Base-by-base conservation (phyloP, 768 basidiomycete species). In the Mycena kentingensis region DNA sequence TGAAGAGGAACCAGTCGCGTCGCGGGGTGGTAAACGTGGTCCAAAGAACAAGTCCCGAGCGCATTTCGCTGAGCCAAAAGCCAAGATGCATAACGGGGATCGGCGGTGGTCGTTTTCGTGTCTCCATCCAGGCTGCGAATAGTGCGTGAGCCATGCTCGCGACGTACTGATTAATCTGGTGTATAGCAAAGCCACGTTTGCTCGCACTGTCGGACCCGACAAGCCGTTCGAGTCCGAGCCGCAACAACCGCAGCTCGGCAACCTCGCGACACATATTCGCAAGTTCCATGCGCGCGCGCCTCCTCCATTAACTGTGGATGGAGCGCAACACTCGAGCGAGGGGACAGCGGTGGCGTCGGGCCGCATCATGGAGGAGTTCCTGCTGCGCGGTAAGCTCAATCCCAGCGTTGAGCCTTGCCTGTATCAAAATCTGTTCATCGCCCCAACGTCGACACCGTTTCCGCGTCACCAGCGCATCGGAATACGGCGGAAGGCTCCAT, bases 361-460 rank as follows among this genome's bases (percentile, higher is more conserved):
- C 0, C 54, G 64, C 10, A 35, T 73, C 11, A 69, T 70, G 68
- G 63, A 49, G 32, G 58, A 50, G 3, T 72, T 46, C 43, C 52
- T 73, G n/a, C 61, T 60, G 49, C 63, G 70, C n/a, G 70, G 72
- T 2, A 60, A 67, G 47, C 60, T 72, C 3, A 69, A 72, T 53
- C 72, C 68, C 0, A 51, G 49, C n/a, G 38, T 64, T 2, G n/a
- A n/a, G n/a, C n/a, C 47, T 27, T 4, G 41, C 28, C 18, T 31
- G 28, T 4, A 34, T 37, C 3, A 52, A 52, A 18, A 52, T 52
- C n/a, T 52, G 51, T 19, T 37, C 51, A 2, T 52, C 51, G 5
- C 51, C 51, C 3, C 51, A 52, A 29, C 51, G 51, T 12, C 51
- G 51, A 8, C 5, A 7, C 1, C 25, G 45, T 6, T 52, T 52